Evolutionary conservation across 345 rosid species (phyloP), one percentile per base, ranked within the genome.

Genomic region (Carallia brachiata): DNA sequence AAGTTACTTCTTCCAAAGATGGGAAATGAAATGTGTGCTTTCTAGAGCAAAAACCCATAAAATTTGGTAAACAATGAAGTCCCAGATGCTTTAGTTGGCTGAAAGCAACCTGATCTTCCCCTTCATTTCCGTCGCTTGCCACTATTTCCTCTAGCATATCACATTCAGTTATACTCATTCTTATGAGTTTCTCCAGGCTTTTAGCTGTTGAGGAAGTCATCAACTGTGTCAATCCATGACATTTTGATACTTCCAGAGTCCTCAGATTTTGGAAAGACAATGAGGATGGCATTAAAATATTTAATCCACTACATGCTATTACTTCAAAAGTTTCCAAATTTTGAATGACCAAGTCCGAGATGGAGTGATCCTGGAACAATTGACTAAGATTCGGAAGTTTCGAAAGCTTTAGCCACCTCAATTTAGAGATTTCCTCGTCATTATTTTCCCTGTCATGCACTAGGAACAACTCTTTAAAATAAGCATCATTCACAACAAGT

Each of bases 91-190:
- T 13, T 55, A 79, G 17, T 28, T 68, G 15, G 52, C 13, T 5
- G 66, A 79, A 72, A 54, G 48, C 31, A 50, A 75, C 55, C 36
- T 6, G 47, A 17, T 52, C 62, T 30, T 64, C 18, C 36, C 19
- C 18, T 30, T 73, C 72, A 9, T 73, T 73, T n/a, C 2, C 68
- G 1, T 19, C 40, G 5, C 10, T 17, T 15, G 40, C 57, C 59
- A 75, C 56, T 6, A 78, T 53, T 48, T 78, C 69, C 18, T 30
- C 34, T 1, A 81, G 16, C 59, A 28, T 39, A 12, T 72, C 7
- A 39, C 82, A 81, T 6, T 69, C 63, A 12, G 10, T 12, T 31
- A 81, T 36, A 4, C 19, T 68, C 65, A 78, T 23, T 36, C 13
- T 66, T 19, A n/a, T 17, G 13, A 78, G 80, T 5, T 57, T 34